Evolutionary conservation across 805 yeast species (phyloP), one percentile per base, ranked within the genome.

Genomic region (Lachancea nothofagi): DNA sequence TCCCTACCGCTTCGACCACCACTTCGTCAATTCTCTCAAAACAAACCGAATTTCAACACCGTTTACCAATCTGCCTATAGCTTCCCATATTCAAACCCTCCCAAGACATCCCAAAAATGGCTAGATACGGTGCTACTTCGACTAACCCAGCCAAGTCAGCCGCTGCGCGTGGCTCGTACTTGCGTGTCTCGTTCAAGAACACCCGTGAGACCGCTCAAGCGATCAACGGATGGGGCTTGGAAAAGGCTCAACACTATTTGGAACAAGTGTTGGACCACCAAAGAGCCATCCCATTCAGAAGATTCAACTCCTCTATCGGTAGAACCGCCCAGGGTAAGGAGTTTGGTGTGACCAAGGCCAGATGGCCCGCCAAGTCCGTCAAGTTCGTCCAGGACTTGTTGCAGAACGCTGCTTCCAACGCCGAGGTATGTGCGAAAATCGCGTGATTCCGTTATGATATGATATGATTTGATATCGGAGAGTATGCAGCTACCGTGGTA

Each of bases 321-420:
- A 85, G 98, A 78, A 88, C 98, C 64, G 96, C 94, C 62, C 98
- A 93, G 78, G 98, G 96, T 77, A 90, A 93, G 78, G 98, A 93
- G 79, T 93, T 90, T 67, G 97, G 97, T 75, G 96, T 89, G 69
- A 87, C 96, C 81, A 89, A 84, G 77, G 98, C 98, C 63, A 89
- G 98, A 87, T 93, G 98, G 98, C 98, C 98, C 68, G 95, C 80
- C 55, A 93, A 93, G 83, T 85, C 96, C 53, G 97, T 93, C 71
- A 85, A 87, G 75, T 88, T 84, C 74, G 75, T 93, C 66, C 81
- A 83, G 70, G 96, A 87, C 70, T 81, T 93, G 70, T 80, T 93
- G 74, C 81, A 82, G 74, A 93, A 93, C 74, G 98, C 98, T 68
- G 89, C 88, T 72, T 83, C 98, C 65, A 93, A 90, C 78, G 98